Evolutionary conservation across 2,329 filamentous ascomycete species (phyloP).

Genomic region (Coniochaeta ligniaria): DNA sequence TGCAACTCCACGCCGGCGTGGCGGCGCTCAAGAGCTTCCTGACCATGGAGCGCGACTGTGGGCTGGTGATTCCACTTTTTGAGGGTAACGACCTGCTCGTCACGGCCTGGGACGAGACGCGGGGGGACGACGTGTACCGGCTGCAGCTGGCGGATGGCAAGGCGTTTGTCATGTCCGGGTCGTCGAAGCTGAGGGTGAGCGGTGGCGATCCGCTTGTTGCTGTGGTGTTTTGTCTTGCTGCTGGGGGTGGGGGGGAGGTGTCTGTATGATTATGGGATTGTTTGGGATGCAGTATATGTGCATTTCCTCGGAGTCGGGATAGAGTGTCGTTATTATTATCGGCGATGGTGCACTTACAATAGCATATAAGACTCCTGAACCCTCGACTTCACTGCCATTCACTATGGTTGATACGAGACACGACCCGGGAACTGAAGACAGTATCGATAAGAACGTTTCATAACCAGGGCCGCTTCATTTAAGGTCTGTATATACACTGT

Average conservation of each 20-base stretch:
- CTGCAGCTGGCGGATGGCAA: background rate
- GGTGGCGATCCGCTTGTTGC: background rate
- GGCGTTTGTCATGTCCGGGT: background rate
- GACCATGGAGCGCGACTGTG: conserved; percentile 2
- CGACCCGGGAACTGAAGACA: background rate
- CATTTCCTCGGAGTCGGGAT: too few species aligned
- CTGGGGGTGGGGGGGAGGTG: background rate
- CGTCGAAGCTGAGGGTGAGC: background rate
- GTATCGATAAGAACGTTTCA: background rate
- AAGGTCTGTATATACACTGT: background rate
- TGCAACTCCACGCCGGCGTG: conserved; percentile 1
- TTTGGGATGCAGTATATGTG: background rate
- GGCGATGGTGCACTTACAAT: too few species aligned
- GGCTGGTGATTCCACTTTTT: conserved; percentile 1
- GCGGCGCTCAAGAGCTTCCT: background rate
- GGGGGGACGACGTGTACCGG: background rate
- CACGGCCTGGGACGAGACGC: background rate
- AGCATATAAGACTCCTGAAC: too few species aligned
- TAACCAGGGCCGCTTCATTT: background rate
- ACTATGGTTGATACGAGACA: background rate
- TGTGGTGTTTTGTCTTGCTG: background rate
- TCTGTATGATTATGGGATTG: background rate
- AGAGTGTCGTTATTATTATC: too few species aligned
- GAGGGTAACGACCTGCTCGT: background rate
- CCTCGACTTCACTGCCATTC: too few species aligned